Evolutionary conservation across 352 stramenopile species (phyloP), one percentile per base, ranked within the genome.

Genomic region (Pythium folliculosum): DNA sequence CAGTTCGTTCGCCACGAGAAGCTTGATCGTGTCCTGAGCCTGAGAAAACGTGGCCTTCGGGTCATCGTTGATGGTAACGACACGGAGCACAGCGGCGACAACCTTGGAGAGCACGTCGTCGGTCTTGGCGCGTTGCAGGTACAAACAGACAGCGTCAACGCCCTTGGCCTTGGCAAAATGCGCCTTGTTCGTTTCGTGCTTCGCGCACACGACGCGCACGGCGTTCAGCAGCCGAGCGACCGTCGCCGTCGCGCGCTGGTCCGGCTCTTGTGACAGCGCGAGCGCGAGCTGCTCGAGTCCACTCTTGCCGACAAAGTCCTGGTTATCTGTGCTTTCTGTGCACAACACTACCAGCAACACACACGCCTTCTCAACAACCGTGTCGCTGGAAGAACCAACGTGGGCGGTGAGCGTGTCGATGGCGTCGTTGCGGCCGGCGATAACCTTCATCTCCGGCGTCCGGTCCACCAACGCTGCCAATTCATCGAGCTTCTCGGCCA

Each of bases 11-110:
- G 84, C 72, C 4, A 89, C 76, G 2, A 94, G 73, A 10, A 62
- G 52, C 57, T 92, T 92, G 57, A 92, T 79, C 1, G 80, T 85
- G 38, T 92, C 86, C 53, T 91, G 83, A 0, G 86, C 75, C 37
- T 92, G 82, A 2, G 83, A 91, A 44, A 91, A 89, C 10, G 74
- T 88, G 12, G 77, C 80, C n/a, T 67, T 78, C 3, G 72, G 73
- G 44, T 93, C 84, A 61, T 93, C 82, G 21, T 90, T 88, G 60
- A 89, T 86, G 17, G 82, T 93, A 16, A 91, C 51, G 13, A 86
- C 71, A 12, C 84, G 82, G 8, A 93, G 69, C 35, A 82, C 77
- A 0, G 74, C 63, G 7, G 82, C 82, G 22, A 91, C 19, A 17
- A 81, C 73, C 59, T 80, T 88, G 5, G 77, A 86, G 22, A 91